Evolutionary conservation across 2,329 filamentous ascomycete species (phyloP), one percentile per base, ranked within the genome.

Genomic region (Colletotrichum destructivum): DNA sequence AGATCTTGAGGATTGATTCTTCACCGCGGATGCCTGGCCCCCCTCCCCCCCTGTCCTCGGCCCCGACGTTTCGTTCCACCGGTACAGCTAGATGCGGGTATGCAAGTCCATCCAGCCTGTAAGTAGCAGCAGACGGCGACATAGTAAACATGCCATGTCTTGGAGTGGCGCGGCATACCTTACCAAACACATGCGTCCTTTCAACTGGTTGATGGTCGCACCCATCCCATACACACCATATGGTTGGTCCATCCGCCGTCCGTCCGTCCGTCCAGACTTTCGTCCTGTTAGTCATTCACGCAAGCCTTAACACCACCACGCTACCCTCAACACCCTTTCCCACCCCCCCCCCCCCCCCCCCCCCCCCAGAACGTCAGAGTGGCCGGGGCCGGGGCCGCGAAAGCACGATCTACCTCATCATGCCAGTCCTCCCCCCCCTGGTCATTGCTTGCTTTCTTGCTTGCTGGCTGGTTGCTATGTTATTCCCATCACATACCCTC

Each of bases 151-250:
- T 69, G 21, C 51, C 61, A 23, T 67, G 42, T 42, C 51, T 40
- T 67, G 51, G 68, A 52, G 68, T 71, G 63, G 68, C 63, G 63
- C 68, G 63, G 68, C 51, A 71, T 71, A 21, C 68, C 68, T 71
- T 55, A 35, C 63, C 63, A 66, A 42, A 31, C 31, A 31, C 40
- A 44, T 44, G 15, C 40, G 21, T 62, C 49, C 59, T 13, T 23
- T n/a, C 52, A 21, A 16, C 31, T 13, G 31, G 59, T 51, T 31
- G 31, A 31, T 31, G 31, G 31, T 31, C 26, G 26, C 26, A 26
- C 57, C 31, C 15, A 52, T 44, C 21, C 46, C 56, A 42, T 44
- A 23, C 56, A 35, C 56, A 56, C 21, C 64, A 31, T 31, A 31
- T 56, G 23, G 26, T 44, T n/a, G n/a, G n/a, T n/a, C 42, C 47